These are phyloP conservation scores for Raphanus sativus DNA, from an alignment of 345 rosid genomes.

Conservation along the genomic window DNA sequence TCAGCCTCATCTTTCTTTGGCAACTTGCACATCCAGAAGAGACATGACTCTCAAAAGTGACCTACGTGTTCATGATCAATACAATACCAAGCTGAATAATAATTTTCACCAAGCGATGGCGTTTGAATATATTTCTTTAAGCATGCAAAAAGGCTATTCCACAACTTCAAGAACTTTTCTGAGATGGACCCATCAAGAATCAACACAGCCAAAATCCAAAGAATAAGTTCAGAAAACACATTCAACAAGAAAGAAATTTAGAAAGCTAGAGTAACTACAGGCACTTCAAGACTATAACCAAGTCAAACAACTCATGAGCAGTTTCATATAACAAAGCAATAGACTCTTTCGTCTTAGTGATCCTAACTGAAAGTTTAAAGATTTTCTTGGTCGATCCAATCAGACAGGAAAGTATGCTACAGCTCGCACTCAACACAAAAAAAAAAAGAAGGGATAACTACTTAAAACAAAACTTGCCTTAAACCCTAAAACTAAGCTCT, in stretches of 20 bases:
- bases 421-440: not conserved
- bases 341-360: conserved; percentile 36
- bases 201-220: not conserved
- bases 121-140: not conserved
- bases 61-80: not conserved
- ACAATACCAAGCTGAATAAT: not conserved
- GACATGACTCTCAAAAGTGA: conserved; percentile 8
- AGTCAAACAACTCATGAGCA: conserved; percentile 31
- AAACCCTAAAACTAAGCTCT: conserved; percentile 25
- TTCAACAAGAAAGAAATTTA: not conserved
- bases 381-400: conserved; percentile 29
- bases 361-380: conserved; percentile 30
- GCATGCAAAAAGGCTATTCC: not conserved
- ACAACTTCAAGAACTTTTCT: not conserved
- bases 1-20: not conserved
- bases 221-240: conserved; percentile 22
- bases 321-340: conserved; percentile 47
- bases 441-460: no score
- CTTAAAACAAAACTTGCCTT: conserved; percentile 31
- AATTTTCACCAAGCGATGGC: no score
- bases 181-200: not conserved
- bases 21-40: conserved; percentile 7
- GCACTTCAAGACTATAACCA: not conserved
- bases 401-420: not conserved
- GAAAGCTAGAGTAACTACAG: conserved; percentile 16